Conservation (phyloP, 1,284 basidiomycete genomes). For the Trichosporon inkin region DNA sequence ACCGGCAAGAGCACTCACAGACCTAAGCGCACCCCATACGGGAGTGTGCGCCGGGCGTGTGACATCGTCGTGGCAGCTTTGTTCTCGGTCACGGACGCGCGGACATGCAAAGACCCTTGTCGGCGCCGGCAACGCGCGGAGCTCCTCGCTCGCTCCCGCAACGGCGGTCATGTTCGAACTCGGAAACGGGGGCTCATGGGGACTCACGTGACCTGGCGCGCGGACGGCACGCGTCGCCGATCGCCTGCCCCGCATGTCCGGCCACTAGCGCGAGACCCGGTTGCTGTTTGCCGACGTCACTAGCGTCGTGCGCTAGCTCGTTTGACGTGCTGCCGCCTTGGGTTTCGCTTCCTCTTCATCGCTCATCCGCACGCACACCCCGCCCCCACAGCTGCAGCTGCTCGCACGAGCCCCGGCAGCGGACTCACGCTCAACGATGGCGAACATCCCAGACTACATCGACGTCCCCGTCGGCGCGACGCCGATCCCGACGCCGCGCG, state of each 20-base stretch:
- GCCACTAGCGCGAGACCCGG: not conserved
- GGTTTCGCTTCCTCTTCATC: not conserved
- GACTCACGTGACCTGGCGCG: not conserved
- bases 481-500: constrained; percentile 9
- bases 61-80: too few relatives aligned
- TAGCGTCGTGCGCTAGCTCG: not conserved
- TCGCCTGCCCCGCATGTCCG: not conserved
- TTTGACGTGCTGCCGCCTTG: not conserved
- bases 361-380: not conserved
- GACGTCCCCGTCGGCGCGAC: not conserved
- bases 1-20: not conserved
- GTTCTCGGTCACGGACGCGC: too few relatives aligned
- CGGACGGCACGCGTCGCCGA: constrained; percentile 4
- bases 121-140: too few relatives aligned
- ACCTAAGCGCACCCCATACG: not conserved
- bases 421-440: constrained; percentile 1
- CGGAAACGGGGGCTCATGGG: too few relatives aligned
- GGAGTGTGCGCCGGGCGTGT: too few relatives aligned
- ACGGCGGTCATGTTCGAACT: too few relatives aligned
- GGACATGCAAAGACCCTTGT: too few relatives aligned
- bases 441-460: constrained; percentile 8
- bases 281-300: constrained; percentile 5
- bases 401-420: not conserved
- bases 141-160: too few relatives aligned
- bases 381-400: not conserved